Evolutionary conservation across 2,329 filamentous ascomycete genomes (phyloP), one percentile per base, ranked within the genome.

Genomic region (Hymenoscyphus linearis): DNA sequence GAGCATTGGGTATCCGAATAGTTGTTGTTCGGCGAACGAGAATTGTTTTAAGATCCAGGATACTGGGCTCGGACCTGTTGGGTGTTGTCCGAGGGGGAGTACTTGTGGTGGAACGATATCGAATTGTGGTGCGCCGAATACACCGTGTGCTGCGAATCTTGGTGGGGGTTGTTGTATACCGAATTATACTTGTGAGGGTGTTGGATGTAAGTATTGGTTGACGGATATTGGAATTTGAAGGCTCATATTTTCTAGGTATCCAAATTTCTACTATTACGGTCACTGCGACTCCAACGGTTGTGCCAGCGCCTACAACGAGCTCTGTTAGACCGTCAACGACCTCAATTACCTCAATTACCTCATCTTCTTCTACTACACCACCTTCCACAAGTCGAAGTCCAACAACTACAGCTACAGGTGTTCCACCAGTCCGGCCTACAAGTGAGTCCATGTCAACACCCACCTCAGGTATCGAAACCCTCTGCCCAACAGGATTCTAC

Each of bases 401-500:
- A 31, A 73, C 76, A 31, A 77, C 75, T 36, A 73, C 74, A 56
- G 75, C 75, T 31, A 71, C 74, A 54, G 74, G 74, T 55, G 76
- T 74, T 12, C 71, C 78, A 1, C 80, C 82, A 1, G 77, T 80
- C 68, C 77, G 81, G 16, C 82, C 80, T 2, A 81, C 77, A 13
- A 72, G 71, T 60, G 67, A 71, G 61, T 75, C 74, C 59, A 74
- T 76, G 31, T 73, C 78, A 13, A 72, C 78, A 0, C 67, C 63
- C 2, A 9, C 58, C 2, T 14, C 59, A 13, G n/a, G 55, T 6
- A 60, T 69, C 55, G 71, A 67, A 4, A 67, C 74, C 35, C 79
- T 82, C 68, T 98, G 93, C 69, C 93, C 93, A 0, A 93, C 88
- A 0, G 93, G 93, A 2, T 98, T 93, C 79, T 98, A 98, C 74